Conservation (phyloP, 345 rosid species). For the Aurinia saxatilis region DNA sequence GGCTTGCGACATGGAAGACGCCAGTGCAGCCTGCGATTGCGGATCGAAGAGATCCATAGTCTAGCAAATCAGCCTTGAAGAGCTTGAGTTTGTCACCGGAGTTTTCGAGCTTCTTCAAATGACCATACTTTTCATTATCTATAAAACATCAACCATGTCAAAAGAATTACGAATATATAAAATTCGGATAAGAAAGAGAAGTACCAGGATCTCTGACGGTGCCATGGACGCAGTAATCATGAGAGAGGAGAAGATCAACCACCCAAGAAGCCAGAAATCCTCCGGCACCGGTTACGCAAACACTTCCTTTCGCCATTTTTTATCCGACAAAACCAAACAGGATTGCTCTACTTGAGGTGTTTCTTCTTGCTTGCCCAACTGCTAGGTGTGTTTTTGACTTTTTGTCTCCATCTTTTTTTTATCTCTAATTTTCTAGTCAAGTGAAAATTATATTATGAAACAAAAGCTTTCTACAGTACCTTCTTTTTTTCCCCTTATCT, state of each 20-base stretch:
- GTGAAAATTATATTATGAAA: no score
- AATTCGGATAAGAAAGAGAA: not conserved
- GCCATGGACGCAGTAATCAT: slow-evolving; percentile 48
- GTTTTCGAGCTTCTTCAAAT: slow-evolving; percentile 41
- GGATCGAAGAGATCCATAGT: slow-evolving; percentile 35
- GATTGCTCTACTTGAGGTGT: not conserved
- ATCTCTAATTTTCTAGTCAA: no score
- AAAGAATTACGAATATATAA: no score
- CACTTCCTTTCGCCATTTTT: slow-evolving; percentile 35
- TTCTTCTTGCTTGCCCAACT: not conserved
- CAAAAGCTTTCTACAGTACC: no score
- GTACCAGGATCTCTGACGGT: slow-evolving; percentile 55
- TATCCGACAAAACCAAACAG: not conserved
- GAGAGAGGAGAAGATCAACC: slow-evolving; percentile 52
- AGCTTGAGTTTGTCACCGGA: slow-evolving; percentile 57
- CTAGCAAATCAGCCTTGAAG: slow-evolving; percentile 55
- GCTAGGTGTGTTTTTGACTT: not conserved
- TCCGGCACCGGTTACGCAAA: slow-evolving; percentile 74
- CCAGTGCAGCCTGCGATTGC: slow-evolving; percentile 54
- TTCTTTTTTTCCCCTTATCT: slow-evolving; percentile 15
- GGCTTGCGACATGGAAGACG: slow-evolving; percentile 68
- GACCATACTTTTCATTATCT: slow-evolving; percentile 50
- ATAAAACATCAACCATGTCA: not conserved
- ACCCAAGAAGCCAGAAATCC: slow-evolving; percentile 64
- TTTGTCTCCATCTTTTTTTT: no score